A percentile compares a stretch with the other conserved stretches of the same genome.
Conservation (phyloP, 768 basidiomycete genomes). For the Termitomyces sp. region DNA sequence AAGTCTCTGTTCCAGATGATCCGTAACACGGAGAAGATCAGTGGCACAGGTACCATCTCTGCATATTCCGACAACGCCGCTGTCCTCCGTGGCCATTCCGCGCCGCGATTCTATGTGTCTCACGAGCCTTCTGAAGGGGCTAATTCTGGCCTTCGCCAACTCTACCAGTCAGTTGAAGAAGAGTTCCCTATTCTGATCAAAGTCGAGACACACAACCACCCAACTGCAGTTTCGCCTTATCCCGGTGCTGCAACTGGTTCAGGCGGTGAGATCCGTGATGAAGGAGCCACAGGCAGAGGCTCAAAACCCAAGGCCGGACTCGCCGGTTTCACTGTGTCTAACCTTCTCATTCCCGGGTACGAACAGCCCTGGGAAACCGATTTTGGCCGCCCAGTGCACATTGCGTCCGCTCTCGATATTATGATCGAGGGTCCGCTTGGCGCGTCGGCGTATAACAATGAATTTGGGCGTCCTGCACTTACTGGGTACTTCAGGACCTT, state of each 20-base stretch:
- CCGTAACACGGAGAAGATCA: conserved; percentile 86
- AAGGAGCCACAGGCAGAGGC: conserved; percentile 93
- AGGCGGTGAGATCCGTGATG: conserved; percentile 97
- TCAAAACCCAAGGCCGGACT: conserved; percentile 97
- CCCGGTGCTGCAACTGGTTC: conserved; percentile 99
- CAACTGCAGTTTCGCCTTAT: conserved; percentile 96
- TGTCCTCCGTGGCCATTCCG: conserved; percentile 76
- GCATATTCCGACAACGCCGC: conserved; percentile 99
- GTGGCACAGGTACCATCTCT: conserved; percentile 79
- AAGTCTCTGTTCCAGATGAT: conserved; percentile 95
- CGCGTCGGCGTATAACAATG: conserved; percentile 96
- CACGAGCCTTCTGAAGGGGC: conserved; percentile 20
- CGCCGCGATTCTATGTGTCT: conserved; percentile 71
- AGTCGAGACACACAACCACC: conserved; percentile 99
- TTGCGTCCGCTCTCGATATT: conserved; percentile 92
- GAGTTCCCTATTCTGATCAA: conserved; percentile 90
- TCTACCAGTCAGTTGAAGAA: conserved; percentile 63
- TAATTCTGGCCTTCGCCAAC: conserved; percentile 25
- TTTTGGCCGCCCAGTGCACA: conserved; percentile 87
- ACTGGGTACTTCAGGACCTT: conserved; percentile 96
- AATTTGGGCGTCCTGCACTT: conserved; percentile 93
- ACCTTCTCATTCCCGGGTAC: conserved; percentile 89
- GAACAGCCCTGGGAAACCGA: conserved; percentile 96
- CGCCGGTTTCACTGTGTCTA: conserved; percentile 89
- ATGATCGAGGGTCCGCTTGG: conserved; percentile 97